phyloP scores from a whole-genome alignment of 2,329 filamentous ascomycete species.

The Hypoxylon sp. region DNA sequence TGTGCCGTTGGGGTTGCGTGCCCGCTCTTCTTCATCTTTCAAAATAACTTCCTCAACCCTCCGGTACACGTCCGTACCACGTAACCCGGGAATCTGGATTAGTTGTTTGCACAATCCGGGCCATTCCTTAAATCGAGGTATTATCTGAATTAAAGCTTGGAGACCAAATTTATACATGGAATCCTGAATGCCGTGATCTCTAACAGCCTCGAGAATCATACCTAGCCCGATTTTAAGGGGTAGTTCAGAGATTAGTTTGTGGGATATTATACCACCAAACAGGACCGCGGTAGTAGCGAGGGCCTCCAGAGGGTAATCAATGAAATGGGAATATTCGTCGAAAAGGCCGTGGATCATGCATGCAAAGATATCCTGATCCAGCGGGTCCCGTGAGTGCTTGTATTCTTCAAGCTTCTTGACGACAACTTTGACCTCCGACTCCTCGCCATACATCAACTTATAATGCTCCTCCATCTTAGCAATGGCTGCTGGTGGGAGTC shows the following conservation, averaged over 20 bases:
- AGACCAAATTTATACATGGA: slow-evolving; percentile 99
- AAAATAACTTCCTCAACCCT: slow-evolving; percentile 86
- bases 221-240: slow-evolving; percentile 94
- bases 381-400: slow-evolving; percentile 86
- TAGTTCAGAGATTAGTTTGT: slow-evolving; percentile 89
- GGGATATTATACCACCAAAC: slow-evolving; percentile 96
- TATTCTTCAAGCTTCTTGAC: slow-evolving; percentile 87
- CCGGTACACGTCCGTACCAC: slow-evolving; percentile 86
- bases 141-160: slow-evolving; percentile 92
- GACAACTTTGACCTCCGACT: slow-evolving; percentile 87
- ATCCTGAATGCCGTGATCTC: slow-evolving; percentile 84
- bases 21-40: slow-evolving; percentile 74
- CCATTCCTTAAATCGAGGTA: slow-evolving; percentile 89
- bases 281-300: slow-evolving; percentile 95
- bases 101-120: slow-evolving; percentile 93
- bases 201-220: slow-evolving; percentile 97
- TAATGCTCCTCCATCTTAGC: slow-evolving; percentile 97
- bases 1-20: slow-evolving; percentile 69
- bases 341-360: slow-evolving; percentile 99
- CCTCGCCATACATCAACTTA: slow-evolving; percentile 96
- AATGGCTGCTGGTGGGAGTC: slow-evolving; percentile 83
- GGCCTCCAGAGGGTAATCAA: slow-evolving; percentile 95
- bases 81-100: slow-evolving; percentile 83
- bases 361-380: slow-evolving; percentile 94
- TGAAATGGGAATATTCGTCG: slow-evolving; percentile 96